Percentiles rank a stretch among this genome's conserved stretches.
These are phyloP conservation scores for Alternaria ethzedia DNA, from an alignment of 2,329 filamentous ascomycete species.

Conservation along the genomic window DNA sequence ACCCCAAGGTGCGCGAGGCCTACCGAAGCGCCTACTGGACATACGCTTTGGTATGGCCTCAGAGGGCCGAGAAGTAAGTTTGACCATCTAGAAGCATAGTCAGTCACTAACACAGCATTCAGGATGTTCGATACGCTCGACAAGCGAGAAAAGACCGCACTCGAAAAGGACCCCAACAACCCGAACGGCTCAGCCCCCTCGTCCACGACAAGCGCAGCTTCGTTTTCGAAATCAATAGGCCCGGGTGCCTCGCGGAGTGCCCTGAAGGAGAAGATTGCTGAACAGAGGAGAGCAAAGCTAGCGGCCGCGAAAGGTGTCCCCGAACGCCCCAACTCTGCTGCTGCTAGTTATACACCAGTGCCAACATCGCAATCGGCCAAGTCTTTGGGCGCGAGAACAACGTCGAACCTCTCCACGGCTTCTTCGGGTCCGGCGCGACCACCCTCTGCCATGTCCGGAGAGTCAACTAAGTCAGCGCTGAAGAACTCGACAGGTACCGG, in stretches of 20 bases:
- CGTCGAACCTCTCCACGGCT: slow-evolving; percentile 37
- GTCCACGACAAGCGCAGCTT: slow-evolving; percentile 56
- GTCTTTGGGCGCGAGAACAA: slow-evolving; percentile 34
- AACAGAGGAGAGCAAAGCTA: slow-evolving; percentile 70
- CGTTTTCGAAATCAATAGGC: slow-evolving; percentile 56
- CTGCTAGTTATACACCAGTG: slow-evolving; percentile 58
- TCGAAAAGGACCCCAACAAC: slow-evolving; percentile 85
- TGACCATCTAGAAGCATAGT: not conserved
- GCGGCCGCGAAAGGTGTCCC: slow-evolving; percentile 53
- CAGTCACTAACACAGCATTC: slow-evolving; percentile 24
- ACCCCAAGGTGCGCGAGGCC: slow-evolving; percentile 86
- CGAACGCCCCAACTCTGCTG: slow-evolving; percentile 64
- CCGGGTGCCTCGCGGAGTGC: slow-evolving; percentile 60
- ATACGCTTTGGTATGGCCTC: slow-evolving; percentile 78
- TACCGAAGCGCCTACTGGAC: slow-evolving; percentile 88
- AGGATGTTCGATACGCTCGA: slow-evolving; percentile 83
- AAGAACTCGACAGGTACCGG: slow-evolving; percentile 45
- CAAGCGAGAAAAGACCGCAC: slow-evolving; percentile 74
- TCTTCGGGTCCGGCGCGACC: slow-evolving; percentile 41
- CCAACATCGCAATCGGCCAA: slow-evolving; percentile 48
- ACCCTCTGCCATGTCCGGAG: slow-evolving; percentile 46
- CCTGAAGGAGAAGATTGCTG: slow-evolving; percentile 82
- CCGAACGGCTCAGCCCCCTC: slow-evolving; percentile 65
- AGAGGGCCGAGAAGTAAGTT: slow-evolving; percentile 74
- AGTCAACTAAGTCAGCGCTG: slow-evolving; percentile 41